These are phyloP conservation scores for Acephala macrosclerotiorum DNA, from an alignment of 2,329 filamentous ascomycete genomes.

Conservation along the genomic window DNA sequence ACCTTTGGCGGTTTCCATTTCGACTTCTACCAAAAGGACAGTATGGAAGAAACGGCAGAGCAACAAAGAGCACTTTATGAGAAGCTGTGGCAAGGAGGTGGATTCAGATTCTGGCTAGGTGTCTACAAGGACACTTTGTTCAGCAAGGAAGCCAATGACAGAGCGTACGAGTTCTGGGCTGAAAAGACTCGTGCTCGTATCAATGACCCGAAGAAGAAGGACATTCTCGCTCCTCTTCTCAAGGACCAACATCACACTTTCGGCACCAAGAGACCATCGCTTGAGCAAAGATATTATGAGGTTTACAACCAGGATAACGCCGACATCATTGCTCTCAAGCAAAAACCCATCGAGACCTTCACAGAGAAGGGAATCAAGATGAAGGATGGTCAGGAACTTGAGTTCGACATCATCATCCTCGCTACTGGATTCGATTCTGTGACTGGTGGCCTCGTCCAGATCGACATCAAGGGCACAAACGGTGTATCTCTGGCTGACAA, in stretches of 20 bases:
- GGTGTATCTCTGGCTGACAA: constrained; percentile 43
- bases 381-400: constrained; percentile 38
- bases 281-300: constrained; percentile 60
- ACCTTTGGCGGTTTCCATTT: constrained; percentile 61
- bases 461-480: constrained; percentile 43
- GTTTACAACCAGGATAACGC: constrained; percentile 54
- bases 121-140: constrained; percentile 55
- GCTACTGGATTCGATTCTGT: constrained; percentile 49
- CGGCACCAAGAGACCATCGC: constrained; percentile 53
- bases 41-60: constrained; percentile 51
- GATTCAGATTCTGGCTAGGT: constrained; percentile 54
- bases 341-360: constrained; percentile 50
- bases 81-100: constrained; percentile 53
- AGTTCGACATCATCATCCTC: constrained; percentile 45
- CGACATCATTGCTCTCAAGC: constrained; percentile 52
- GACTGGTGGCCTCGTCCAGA: constrained; percentile 44
- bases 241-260: constrained; percentile 52
- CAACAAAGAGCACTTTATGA: constrained; percentile 54
- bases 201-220: constrained; percentile 51
- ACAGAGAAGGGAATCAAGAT: constrained; percentile 47
- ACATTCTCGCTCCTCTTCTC: constrained; percentile 53
- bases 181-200: constrained; percentile 53
- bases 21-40: constrained; percentile 53
- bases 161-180: constrained; percentile 57
- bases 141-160: constrained; percentile 51